Evolutionary conservation across 805 yeast genomes (phyloP), one percentile per base, ranked within the genome.

Genomic region (Candida lessepsii): DNA sequence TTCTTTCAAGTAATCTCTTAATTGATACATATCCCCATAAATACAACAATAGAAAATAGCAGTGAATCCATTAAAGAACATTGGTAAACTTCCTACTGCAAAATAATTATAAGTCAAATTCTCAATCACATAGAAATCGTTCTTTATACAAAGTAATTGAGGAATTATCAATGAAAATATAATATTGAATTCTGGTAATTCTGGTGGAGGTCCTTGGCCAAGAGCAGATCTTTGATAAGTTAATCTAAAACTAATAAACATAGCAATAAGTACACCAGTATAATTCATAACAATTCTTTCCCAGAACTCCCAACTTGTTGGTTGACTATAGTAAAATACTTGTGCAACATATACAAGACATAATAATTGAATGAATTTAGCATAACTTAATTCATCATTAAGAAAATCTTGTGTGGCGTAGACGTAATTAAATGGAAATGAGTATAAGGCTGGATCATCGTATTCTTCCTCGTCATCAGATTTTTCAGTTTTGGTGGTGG

Each of bases 51-150:
- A 68, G 40, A 58, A 58, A 16, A 60, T 50, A 13, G 63, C 47
- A 41, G 60, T 60, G 18, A 54, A 51, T 29, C 57, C 52, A 27
- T 35, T 40, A 14, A 32, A 42, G 2, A 41, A 23, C 7, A 64
- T 58, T 28, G 65, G 61, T 41, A 67, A 50, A 20, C 41, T 56
- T 31, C 53, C 63, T 21, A 65, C 46, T 15, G 59, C 42, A 40
- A 60, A 65, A 46, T 65, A 65, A 40, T 67, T 69, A 39, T 63
- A 53, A 3, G 66, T 53, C 46, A 69, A 52, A 41, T 63, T 67
- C 35, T 47, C 51, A 29, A 47, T 37, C 16, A 45, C 25, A 36
- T 45, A 27, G 34, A 33, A 40, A 15, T 41, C 40, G 21, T 40
- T 36, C 18, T 35, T 40, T 20, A 45, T 19, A 15, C 54, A 53